phyloP scores from a whole-genome alignment of 2,329 filamentous ascomycete species.

The Microsporum audouinii region DNA sequence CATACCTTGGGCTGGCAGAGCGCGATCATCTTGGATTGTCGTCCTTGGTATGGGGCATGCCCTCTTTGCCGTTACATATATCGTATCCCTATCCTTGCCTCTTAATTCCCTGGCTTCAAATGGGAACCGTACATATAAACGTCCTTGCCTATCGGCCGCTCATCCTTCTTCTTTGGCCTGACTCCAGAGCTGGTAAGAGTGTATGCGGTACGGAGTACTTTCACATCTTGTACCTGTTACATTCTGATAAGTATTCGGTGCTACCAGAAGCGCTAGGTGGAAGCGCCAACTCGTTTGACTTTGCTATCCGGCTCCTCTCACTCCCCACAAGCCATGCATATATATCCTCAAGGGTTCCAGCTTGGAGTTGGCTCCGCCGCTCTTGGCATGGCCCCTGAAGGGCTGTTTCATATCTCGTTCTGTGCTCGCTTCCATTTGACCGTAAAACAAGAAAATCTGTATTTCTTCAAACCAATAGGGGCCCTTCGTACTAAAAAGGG shows the following conservation, averaged over 20 bases:
- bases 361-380: background rate
- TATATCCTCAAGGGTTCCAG: background rate
- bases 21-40: background rate
- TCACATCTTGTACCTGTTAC: background rate
- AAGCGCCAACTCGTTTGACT: background rate
- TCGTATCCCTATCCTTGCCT: background rate
- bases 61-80: background rate
- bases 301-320: background rate
- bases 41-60: background rate
- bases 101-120: background rate
- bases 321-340: background rate
- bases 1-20: background rate
- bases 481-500: background rate
- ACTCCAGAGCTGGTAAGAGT: background rate
- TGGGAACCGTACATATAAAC: background rate
- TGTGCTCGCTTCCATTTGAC: background rate
- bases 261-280: background rate
- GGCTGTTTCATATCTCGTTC: background rate
- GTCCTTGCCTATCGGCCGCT: background rate
- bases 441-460: no score
- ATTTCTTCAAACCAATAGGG: background rate
- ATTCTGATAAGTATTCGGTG: background rate
- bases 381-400: background rate
- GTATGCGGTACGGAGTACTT: background rate
- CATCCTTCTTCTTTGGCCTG: background rate